These are phyloP conservation scores for Trichoderma endophyticum DNA, from an alignment of 2,329 filamentous ascomycete genomes.

Conservation along the genomic window DNA sequence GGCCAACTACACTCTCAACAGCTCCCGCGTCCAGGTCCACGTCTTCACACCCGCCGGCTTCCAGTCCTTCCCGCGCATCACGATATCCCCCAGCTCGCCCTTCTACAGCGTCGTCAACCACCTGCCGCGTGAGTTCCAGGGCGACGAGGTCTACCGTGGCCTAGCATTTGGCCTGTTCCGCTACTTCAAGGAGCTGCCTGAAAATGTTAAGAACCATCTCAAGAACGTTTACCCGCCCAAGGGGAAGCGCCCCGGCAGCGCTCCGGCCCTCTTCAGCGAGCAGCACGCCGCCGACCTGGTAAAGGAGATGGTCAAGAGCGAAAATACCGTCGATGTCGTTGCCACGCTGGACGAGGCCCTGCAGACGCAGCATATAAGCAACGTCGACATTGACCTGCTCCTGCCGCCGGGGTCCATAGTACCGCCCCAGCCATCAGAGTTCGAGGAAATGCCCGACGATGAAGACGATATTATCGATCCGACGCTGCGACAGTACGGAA, in stretches of 20 bases:
- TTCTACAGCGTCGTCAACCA: constrained; percentile 88
- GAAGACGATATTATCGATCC: constrained; percentile 66
- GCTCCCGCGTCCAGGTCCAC: constrained; percentile 91
- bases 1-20: constrained; percentile 80
- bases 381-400: constrained; percentile 84
- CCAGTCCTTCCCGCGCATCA: constrained; percentile 85
- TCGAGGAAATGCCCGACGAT: constrained; percentile 57
- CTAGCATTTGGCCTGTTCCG: constrained; percentile 91
- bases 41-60: constrained; percentile 87
- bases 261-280: constrained; percentile 75
- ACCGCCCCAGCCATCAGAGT: constrained; percentile 57
- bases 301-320: constrained; percentile 76
- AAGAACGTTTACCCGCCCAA: constrained; percentile 55
- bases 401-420: constrained; percentile 74
- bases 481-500: constrained; percentile 67
- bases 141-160: constrained; percentile 87
- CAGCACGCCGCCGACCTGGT: constrained; percentile 91
- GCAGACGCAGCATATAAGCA: constrained; percentile 76
- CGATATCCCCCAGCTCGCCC: constrained; percentile 86
- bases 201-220: constrained; percentile 69
- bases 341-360: constrained; percentile 71
- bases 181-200: constrained; percentile 86
- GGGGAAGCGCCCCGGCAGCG: constrained; percentile 58
- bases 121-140: constrained; percentile 89
- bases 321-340: constrained; percentile 71